Conservation (phyloP, 768 basidiomycete genomes). For the Cantharellus anzutake region DNA sequence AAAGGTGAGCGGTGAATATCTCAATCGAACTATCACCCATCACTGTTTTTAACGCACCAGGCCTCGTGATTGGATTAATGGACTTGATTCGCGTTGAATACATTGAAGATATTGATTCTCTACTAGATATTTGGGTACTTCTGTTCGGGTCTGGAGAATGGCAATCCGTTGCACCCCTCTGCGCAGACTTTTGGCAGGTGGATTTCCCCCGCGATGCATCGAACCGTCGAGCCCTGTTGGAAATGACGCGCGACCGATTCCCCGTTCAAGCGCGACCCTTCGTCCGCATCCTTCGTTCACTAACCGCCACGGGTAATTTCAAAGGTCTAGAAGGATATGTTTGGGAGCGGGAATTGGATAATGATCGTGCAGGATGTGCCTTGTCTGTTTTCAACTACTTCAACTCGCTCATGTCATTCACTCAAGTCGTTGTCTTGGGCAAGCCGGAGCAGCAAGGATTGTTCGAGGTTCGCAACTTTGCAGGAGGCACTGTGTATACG, state of each 20-base stretch:
- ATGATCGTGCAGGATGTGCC: slow-evolving; percentile 40
- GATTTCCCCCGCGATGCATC: slow-evolving; percentile 50
- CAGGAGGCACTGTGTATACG: slow-evolving; percentile 22
- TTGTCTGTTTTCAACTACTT: slow-evolving; percentile 62
- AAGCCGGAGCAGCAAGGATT: slow-evolving; percentile 7
- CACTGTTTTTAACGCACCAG: slow-evolving; percentile 20
- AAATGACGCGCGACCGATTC: slow-evolving; percentile 65
- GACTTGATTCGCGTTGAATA: slow-evolving; percentile 59
- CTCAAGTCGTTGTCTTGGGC: slow-evolving; percentile 50
- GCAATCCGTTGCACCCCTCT: slow-evolving; percentile 43
- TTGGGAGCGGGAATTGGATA: slow-evolving; percentile 12
- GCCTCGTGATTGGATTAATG: slow-evolving; percentile 52
- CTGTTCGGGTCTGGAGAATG: slow-evolving; percentile 58
- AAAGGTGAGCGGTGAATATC: slow-evolving; percentile 38
- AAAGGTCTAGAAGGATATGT: slow-evolving; percentile 1
- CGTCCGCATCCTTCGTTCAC: slow-evolving; percentile 49
- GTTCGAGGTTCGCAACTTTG: slow-evolving; percentile 5
- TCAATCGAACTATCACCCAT: not conserved
- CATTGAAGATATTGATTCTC: slow-evolving; percentile 51
- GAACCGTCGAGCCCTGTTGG: slow-evolving; percentile 61
- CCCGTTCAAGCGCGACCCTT: slow-evolving; percentile 60
- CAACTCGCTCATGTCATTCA: slow-evolving; percentile 47
- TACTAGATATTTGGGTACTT: slow-evolving; percentile 61
- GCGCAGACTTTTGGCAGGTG: slow-evolving; percentile 54
- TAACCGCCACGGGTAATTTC: slow-evolving; percentile 43